Base-by-base conservation (phyloP, 192 early-diverging fungal species). In the Coemansia sp. region DNA sequence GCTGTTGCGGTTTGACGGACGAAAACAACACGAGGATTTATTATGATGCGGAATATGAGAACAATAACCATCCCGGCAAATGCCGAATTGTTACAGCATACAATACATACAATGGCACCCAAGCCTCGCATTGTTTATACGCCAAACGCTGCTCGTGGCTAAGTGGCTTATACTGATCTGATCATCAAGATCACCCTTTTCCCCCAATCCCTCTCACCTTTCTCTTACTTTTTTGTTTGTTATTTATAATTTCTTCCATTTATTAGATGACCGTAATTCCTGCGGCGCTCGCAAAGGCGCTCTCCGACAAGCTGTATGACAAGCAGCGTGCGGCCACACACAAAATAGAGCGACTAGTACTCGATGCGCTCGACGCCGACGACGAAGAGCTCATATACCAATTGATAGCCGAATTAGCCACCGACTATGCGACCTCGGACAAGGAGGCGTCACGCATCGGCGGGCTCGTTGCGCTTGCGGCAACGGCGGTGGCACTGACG, bases 291-390 rank as follows among this genome's bases (percentile, higher is more conserved):
- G 75, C 89, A 36, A 86, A 91, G 41, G 93, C 91, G 9, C 87
- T 98, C 33, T 85, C 87, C 10, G 97, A 98, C 83, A 93, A 91
- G 57, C 84, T 93, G 36, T 98, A 99, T 78, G 97, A 99, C 71
- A 95, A 93, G 85, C 88, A 96, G 66, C 96, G 97, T 66, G 85
- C 85, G 6, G 95, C 95, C 3, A 95, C 95, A 13, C 78, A 95
- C 17, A 95, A 97, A 45, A 88, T 99, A 35, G 95, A 99, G 85
- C 89, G 87, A 84, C 84, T 92, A n/a, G 89, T 93, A 19, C 79
- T 87, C 7, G 90, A 90, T 39, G 85, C 86, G 50, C 78, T 88
- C 0, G 72, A 71, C 39, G 77, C 70, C 1, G 78, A 87, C 65
- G 85, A 89, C 80, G 67, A 81, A 31, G 56, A 84, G 7, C 75